Evolutionary conservation across 345 rosid species (phyloP).

Genomic region (Toxicodendron radicans): DNA sequence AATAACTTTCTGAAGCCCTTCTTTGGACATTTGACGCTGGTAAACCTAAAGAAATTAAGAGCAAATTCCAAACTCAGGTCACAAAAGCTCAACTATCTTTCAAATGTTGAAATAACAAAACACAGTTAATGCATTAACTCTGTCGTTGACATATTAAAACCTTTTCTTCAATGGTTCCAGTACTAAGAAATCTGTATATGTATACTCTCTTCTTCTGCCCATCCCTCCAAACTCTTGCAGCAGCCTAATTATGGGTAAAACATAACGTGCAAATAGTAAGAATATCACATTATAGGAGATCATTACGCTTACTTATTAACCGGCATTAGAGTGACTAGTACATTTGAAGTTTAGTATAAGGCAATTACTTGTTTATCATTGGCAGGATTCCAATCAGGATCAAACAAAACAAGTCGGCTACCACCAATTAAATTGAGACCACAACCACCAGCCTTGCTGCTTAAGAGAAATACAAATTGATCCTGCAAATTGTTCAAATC

Average conservation of each 20-base stretch:
- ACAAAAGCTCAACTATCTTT: constrained; percentile 5
- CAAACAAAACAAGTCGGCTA: constrained; percentile 89
- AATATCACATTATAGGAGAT: constrained; percentile 21
- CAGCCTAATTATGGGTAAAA: constrained; percentile 59
- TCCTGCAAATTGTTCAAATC: constrained; percentile 50
- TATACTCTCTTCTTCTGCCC: constrained; percentile 98
- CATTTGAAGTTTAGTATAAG: constrained; percentile 7
- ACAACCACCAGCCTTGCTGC: constrained; percentile 99
- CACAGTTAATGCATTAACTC: neutral
- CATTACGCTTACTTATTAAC: constrained; percentile 7
- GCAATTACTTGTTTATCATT: constrained; percentile 91
- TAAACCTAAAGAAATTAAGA: constrained; percentile 57
- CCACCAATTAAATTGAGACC: constrained; percentile 97
- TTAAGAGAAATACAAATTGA: constrained; percentile 92
- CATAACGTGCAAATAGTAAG: constrained; percentile 25
- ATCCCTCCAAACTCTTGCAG: constrained; percentile 99
- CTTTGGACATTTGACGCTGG: constrained; percentile 98
- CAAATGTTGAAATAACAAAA: neutral
- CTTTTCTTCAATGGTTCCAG: constrained; percentile 99
- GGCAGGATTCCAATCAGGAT: constrained; percentile 99
- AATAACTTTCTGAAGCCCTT: constrained; percentile 97
- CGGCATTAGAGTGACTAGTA: neutral
- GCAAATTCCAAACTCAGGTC: too few relatives aligned
- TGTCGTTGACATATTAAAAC: constrained; percentile 33
- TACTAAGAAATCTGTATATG: constrained; percentile 89